Evolutionary conservation across 257 asterid genomes (phyloP).

Genomic region (Solanum paucissectum): DNA sequence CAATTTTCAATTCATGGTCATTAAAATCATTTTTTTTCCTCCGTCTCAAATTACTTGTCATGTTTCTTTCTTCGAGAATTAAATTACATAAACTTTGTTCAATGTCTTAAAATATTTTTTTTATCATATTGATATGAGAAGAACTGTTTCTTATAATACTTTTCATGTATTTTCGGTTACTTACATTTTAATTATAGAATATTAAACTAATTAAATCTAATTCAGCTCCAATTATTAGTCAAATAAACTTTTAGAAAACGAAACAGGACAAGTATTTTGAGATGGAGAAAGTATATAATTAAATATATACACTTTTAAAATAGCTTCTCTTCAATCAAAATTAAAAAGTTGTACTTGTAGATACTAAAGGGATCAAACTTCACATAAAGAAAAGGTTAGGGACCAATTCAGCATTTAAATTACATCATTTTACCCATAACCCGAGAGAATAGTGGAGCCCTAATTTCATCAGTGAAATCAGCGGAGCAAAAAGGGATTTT

Average conservation of each 20-base stretch:
- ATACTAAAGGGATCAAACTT: not conserved
- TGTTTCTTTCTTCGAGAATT: not conserved
- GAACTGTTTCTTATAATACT: rapidly evolving
- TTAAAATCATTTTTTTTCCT: not conserved
- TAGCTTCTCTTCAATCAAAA: not conserved
- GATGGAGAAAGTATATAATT: not conserved
- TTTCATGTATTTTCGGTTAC: not conserved
- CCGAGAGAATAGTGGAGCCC: not conserved
- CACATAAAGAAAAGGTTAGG: not conserved
- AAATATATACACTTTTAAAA: not conserved
- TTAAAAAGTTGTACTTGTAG: not conserved
- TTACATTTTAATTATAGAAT: not conserved
- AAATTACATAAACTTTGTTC: rapidly evolving
- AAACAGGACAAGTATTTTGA: not conserved
- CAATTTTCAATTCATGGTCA: not conserved
- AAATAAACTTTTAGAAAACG: not conserved
- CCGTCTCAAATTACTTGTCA: not conserved
- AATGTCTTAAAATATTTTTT: rapidly evolving
- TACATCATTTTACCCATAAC: not conserved
- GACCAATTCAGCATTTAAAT: not conserved
- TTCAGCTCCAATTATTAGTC: rapidly evolving
- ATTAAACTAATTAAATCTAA: rapidly evolving
- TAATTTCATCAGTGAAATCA: not conserved
- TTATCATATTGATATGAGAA: not conserved
- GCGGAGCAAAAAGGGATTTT: not conserved